Evolutionary conservation across 441 rosid genomes (phyloP).

Genomic region (Corymbia calophylla): DNA sequence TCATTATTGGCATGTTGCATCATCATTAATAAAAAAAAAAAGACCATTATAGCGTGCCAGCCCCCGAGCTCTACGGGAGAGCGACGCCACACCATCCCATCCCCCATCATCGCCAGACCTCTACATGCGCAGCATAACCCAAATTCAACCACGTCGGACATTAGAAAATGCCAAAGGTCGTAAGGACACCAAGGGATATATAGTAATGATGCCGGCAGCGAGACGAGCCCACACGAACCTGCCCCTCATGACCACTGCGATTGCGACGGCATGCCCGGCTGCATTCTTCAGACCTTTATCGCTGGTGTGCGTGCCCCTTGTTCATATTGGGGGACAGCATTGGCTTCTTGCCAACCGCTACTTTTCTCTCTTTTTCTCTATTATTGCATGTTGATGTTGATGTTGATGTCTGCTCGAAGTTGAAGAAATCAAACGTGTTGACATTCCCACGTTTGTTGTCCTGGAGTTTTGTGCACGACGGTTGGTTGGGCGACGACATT

Average conservation of each 20-base stretch:
- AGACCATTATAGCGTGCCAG: neutral
- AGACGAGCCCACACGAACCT: neutral
- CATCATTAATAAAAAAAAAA: neutral
- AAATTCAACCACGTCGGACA: neutral
- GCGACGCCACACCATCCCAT: neutral
- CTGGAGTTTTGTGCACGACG: neutral
- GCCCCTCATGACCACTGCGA: neutral
- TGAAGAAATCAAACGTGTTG: neutral
- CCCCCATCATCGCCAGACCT: neutral
- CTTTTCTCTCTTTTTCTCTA: neutral
- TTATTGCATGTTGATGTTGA: neutral
- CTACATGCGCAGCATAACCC: neutral
- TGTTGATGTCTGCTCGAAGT: neutral
- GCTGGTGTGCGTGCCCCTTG: neutral
- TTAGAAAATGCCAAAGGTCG: neutral
- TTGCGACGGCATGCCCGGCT: neutral
- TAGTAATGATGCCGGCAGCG: neutral
- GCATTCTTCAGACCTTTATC: neutral
- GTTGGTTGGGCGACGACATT: neutral
- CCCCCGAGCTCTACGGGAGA: neutral
- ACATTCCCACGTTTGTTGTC: neutral
- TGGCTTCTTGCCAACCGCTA: neutral
- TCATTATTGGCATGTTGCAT: neutral
- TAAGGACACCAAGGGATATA: neutral
- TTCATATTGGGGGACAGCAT: neutral